A percentile compares a stretch with the other conserved stretches of the same genome.
Evolutionary conservation across 495 filamentous ascomycete genomes (phyloP).

Genomic region (Trichoderma orchidacearum): DNA sequence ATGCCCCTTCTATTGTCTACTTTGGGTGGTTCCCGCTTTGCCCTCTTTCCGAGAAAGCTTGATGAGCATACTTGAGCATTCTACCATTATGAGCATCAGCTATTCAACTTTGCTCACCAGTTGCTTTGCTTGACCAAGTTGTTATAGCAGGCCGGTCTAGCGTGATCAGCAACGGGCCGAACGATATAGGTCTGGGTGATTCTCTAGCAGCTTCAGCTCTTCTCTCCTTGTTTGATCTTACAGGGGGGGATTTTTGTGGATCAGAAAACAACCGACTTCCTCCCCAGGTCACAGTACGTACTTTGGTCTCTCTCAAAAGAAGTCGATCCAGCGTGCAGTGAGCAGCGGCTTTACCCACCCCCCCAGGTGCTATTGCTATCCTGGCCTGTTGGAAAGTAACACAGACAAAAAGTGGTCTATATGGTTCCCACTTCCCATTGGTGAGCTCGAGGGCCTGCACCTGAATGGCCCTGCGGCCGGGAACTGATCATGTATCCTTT

Average conservation of each 20-base stretch:
- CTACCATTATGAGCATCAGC: no score
- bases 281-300: not conserved
- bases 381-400: not conserved
- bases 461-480: not conserved
- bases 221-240: not conserved
- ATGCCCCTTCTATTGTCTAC: not conserved
- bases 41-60: no score
- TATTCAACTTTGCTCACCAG: not conserved
- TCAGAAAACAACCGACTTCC: not conserved
- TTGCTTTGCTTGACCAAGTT: not conserved
- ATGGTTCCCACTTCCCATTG: not conserved
- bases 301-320: not conserved
- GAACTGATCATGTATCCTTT: no score
- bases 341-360: not conserved
- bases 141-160: no score
- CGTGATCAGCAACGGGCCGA: not conserved
- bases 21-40: not conserved
- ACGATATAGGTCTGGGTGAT: not conserved
- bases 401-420: not conserved
- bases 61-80: no score
- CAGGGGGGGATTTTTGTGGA: not conserved
- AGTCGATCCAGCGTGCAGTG: not conserved
- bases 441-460: not conserved
- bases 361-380: not conserved
- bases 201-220: not conserved